These are phyloP conservation scores for Mycocentrospora acerina DNA, from an alignment of 2,329 filamentous ascomycete genomes.

Conservation along the genomic window DNA sequence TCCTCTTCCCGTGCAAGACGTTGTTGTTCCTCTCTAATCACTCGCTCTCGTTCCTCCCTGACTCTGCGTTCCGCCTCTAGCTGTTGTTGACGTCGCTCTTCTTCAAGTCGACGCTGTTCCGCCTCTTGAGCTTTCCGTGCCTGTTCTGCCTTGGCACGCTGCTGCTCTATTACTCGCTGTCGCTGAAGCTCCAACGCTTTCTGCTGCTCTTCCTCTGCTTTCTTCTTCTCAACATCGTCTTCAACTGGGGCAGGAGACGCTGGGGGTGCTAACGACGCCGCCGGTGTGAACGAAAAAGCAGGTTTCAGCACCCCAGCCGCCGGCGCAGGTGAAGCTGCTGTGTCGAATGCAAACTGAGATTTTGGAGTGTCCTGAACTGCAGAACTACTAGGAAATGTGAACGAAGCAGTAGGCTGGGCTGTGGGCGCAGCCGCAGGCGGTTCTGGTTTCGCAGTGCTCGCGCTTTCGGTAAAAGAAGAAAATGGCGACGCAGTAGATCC, in stretches of 20 bases:
- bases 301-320: slow-evolving; percentile 1
- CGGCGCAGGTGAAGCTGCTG: background rate
- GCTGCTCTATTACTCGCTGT: slow-evolving; percentile 10
- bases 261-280: slow-evolving; percentile 13
- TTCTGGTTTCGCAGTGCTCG: slow-evolving; percentile 1
- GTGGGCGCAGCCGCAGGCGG: slow-evolving; percentile 4
- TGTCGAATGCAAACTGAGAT: background rate
- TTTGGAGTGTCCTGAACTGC: slow-evolving; percentile 1
- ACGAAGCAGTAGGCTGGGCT: slow-evolving; percentile 5
- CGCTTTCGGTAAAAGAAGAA: too few relatives aligned
- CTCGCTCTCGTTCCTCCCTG: slow-evolving; percentile 22
- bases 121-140: slow-evolving; percentile 19
- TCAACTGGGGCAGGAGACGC: slow-evolving; percentile 5
- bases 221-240: slow-evolving; percentile 16
- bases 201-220: slow-evolving; percentile 11
- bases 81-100: slow-evolving; percentile 14
- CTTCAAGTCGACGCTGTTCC: slow-evolving; percentile 17
- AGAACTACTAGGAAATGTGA: slow-evolving; percentile 5
- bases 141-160: slow-evolving; percentile 11
- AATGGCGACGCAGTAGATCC: background rate
- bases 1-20: slow-evolving; percentile 23
- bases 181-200: slow-evolving; percentile 5
- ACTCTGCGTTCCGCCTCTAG: slow-evolving; percentile 15
- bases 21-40: slow-evolving; percentile 19
- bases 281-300: slow-evolving; percentile 15